phyloP scores from a whole-genome alignment of 2,329 filamentous ascomycete genomes.

The Trichoderma koningiopsis region DNA sequence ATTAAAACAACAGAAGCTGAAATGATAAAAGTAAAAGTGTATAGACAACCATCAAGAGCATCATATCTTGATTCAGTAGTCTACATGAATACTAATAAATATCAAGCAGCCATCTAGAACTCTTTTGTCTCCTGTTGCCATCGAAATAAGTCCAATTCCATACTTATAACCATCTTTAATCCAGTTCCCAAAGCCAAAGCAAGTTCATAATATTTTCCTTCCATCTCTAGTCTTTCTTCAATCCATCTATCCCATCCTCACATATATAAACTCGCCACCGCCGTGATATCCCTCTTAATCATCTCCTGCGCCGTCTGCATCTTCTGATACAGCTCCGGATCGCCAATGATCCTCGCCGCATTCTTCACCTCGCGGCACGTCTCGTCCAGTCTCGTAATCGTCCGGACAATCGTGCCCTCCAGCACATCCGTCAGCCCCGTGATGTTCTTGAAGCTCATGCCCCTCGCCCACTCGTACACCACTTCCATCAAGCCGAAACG shows the following conservation, averaged over 20 bases:
- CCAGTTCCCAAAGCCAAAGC: not conserved
- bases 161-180: not conserved
- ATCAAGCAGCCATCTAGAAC: not conserved
- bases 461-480: constrained; percentile 96
- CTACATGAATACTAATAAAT: not conserved
- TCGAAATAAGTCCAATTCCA: not conserved
- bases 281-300: constrained; percentile 95
- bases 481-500: constrained; percentile 95
- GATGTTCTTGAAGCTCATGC: constrained; percentile 98
- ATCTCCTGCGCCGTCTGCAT: constrained; percentile 97
- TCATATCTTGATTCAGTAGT: not conserved
- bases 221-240: not conserved
- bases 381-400: constrained; percentile 92
- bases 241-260: constrained; percentile 41
- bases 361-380: constrained; percentile 98
- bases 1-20: no score
- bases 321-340: constrained; percentile 90
- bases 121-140: not conserved
- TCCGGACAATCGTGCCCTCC: constrained; percentile 94
- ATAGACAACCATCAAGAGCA: not conserved
- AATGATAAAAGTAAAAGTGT: not conserved
- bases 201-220: not conserved
- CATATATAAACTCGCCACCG: constrained; percentile 87
- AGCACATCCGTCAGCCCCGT: constrained; percentile 94
- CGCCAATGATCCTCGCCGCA: constrained; percentile 90